These are phyloP conservation scores for Decorospora gaudefroyi DNA, from an alignment of 2,329 filamentous ascomycete genomes.

Conservation along the genomic window DNA sequence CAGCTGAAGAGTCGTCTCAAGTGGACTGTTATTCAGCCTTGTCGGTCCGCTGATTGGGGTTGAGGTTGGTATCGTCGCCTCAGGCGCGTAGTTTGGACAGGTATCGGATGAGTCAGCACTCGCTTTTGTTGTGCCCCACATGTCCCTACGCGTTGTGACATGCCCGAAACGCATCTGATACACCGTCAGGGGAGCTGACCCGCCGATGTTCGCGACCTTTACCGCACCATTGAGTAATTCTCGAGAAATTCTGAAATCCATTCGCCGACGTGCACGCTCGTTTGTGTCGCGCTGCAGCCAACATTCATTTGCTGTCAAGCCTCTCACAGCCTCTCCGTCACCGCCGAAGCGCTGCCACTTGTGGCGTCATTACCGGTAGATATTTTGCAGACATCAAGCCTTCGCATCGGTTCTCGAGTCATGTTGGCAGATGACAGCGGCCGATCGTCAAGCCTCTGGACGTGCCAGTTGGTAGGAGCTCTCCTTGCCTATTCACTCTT, in stretches of 20 bases:
- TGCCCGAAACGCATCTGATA: constrained; percentile 35
- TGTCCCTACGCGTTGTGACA: constrained; percentile 27
- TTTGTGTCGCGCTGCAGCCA: constrained; percentile 13
- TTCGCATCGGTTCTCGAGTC: constrained; percentile 18
- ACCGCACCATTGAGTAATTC: constrained; percentile 32
- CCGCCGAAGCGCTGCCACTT: constrained; percentile 12
- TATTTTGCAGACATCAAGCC: too few species aligned
- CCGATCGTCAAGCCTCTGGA: constrained; percentile 6
- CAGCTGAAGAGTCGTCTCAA: constrained; percentile 7
- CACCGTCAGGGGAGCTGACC: constrained; percentile 25
- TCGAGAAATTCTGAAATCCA: constrained; percentile 18
- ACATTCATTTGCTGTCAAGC: constrained; percentile 7
- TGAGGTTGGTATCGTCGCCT: constrained; percentile 6
- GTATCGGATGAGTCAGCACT: constrained; percentile 19
- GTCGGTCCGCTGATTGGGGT: constrained; percentile 17
- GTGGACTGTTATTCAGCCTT: constrained; percentile 1
- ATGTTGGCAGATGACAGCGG: constrained; percentile 30
- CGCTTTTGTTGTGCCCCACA: constrained; percentile 15
- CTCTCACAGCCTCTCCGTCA: constrained; percentile 9
- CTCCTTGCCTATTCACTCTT: background rate
- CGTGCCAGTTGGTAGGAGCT: constrained; percentile 1
- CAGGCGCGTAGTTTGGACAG: constrained; percentile 14
- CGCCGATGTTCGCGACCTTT: constrained; percentile 26
- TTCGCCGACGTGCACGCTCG: constrained; percentile 22
- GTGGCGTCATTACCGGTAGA: constrained; percentile 8